Conservation (phyloP, 176 grass and related monocot species). For the Carex cristatella region DNA sequence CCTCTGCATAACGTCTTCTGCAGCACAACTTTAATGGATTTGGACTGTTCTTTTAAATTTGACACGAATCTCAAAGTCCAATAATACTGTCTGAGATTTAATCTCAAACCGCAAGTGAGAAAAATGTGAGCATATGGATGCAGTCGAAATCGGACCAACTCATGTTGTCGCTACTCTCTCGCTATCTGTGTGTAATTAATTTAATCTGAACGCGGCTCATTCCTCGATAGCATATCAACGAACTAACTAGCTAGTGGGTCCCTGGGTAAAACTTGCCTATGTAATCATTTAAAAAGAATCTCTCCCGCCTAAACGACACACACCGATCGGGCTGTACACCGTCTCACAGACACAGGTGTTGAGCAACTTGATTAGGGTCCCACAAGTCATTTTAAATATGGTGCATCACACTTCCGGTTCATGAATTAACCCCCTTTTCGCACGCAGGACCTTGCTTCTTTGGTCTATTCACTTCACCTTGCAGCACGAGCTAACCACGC, state of each 20-base stretch:
- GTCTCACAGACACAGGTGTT: not conserved
- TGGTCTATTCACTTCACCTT: not conserved
- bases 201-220: not conserved
- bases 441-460: not conserved
- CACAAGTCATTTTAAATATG: not conserved
- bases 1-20: too few relatives aligned
- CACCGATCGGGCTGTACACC: not conserved
- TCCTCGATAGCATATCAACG: not conserved
- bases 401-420: not conserved
- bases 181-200: not conserved
- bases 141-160: not conserved
- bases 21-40: too few relatives aligned
- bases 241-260: not conserved
- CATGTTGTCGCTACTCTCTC: not conserved
- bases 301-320: not conserved
- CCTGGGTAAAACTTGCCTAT: not conserved
- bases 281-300: not conserved
- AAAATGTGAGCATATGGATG: too few relatives aligned
- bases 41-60: too few relatives aligned
- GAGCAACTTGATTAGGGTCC: not conserved
- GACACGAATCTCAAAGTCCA: too few relatives aligned
- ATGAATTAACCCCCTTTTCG: not conserved
- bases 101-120: too few relatives aligned
- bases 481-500: constrained; percentile 3
- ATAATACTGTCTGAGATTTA: too few relatives aligned